Evolutionary conservation across 176 grass and related monocot species (phyloP).

Genomic region (Hordeum marinum): DNA sequence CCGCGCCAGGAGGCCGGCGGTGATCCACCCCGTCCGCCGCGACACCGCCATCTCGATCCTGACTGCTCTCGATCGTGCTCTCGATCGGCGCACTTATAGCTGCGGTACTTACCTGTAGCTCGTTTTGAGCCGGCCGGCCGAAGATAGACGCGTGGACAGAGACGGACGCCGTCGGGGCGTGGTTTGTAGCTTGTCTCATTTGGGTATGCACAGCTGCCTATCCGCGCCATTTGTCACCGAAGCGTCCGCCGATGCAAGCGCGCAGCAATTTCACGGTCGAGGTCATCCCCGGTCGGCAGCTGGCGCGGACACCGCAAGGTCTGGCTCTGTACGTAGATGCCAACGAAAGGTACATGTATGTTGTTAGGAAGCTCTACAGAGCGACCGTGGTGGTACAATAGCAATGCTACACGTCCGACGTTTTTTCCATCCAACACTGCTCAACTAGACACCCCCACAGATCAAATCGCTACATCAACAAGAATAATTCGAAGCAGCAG

Average conservation of each 20-base stretch:
- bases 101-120: not conserved
- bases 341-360: not conserved
- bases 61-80: not conserved
- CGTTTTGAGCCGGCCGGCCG: not conserved
- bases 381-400: not conserved
- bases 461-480: too few relatives aligned
- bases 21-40: not conserved
- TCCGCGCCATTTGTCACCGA: slow-evolving; percentile 13
- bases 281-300: not conserved
- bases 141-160: not conserved
- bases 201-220: not conserved
- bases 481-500: too few relatives aligned
- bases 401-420: too few relatives aligned
- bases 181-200: not conserved
- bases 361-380: not conserved
- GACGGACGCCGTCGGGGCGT: not conserved
- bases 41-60: not conserved
- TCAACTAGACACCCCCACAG: too few relatives aligned
- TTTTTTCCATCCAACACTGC: too few relatives aligned
- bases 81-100: too few relatives aligned
- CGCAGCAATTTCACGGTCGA: not conserved
- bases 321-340: not conserved
- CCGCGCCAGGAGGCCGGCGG: not conserved
- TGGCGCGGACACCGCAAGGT: not conserved
- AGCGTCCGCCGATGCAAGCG: not conserved